Evolutionary conservation across 345 rosid genomes (phyloP).

Genomic region (Barbarea vulgaris): DNA sequence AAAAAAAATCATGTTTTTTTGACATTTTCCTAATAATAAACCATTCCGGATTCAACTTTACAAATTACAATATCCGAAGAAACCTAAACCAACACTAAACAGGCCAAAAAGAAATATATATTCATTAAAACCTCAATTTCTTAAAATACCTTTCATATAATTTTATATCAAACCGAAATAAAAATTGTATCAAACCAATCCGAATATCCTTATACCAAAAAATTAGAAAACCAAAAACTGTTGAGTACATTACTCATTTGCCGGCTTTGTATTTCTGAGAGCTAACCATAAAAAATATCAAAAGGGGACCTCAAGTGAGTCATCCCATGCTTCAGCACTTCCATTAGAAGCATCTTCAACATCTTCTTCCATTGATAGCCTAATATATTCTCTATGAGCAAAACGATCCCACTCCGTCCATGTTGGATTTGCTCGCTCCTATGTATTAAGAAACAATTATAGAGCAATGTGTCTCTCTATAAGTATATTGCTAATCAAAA

Average conservation of each 20-base stretch:
- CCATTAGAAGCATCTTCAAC: slow-evolving; percentile 98
- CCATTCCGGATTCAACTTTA: not conserved
- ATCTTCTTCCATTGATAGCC: slow-evolving; percentile 99
- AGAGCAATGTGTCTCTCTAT: slow-evolving; percentile 9
- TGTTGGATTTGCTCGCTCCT: slow-evolving; percentile 97
- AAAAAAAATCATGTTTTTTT: too few relatives aligned
- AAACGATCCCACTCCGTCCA: slow-evolving; percentile 99
- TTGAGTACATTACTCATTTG: not conserved
- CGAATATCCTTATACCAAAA: not conserved
- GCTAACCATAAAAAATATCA: slow-evolving; percentile 49
- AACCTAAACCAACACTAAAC: not conserved
- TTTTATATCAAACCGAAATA: not conserved
- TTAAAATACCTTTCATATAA: not conserved
- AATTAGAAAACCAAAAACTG: not conserved
- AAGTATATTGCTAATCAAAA: slow-evolving; percentile 3
- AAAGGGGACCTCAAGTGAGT: slow-evolving; percentile 96
- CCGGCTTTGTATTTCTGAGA: not conserved
- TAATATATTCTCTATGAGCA: slow-evolving; percentile 96
- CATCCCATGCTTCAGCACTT: slow-evolving; percentile 98
- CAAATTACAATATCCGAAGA: not conserved
- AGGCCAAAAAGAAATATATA: not conserved
- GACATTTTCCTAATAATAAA: too few relatives aligned
- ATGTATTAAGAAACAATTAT: slow-evolving; percentile 10
- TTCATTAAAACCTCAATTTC: not conserved
- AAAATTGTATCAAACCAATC: slow-evolving; percentile 22